Evolutionary conservation across 164 flowering plant species (phyloP), one percentile per base, ranked within the genome.

Genomic region (Macadamia tetraphylla): DNA sequence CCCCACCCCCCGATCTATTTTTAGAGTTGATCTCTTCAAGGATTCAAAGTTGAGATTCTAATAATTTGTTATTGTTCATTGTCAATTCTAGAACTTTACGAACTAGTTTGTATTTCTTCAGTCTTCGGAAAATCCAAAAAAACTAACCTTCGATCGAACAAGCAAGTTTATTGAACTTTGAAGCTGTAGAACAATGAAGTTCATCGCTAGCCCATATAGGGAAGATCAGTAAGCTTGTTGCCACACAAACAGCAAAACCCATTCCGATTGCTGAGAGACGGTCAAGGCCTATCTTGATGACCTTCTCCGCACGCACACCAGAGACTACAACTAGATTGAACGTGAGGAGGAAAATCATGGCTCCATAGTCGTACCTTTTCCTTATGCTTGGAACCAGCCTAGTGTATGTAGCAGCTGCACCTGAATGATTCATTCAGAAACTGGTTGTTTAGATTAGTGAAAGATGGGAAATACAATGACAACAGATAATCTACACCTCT

Each of bases 181-280:
- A 76, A 53, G 78, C 82, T 0, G 71, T 62, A 35, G 89, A 85
- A 43, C 63, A 62, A 73, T 88, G 98, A 42, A 90, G 86, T 65
- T 92, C 90, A 72, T 92, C 88, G 46, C 98, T 75, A 62, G 92
- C 86, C 92, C 91, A 90, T 1, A 81, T 73, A 9, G 98, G 98
- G 70, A 75, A 88, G 29, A 86, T 49, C 12, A 87, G 60, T 31
- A 90, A 77, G 75, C 87, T 92, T 3, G 70, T 79, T 70, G 80
- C 79, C 18, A 92, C 73, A 81, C 89, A 82, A 62, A 92, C 56
- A 6, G 56, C 70, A 40, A 90, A 92, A 4, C 98, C 98, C 69
- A 87, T 82, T 1, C 72, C 85, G 12, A 92, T 85, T 6, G 88
- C 83, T 0, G 77, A 35, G 11, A 92, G 83, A 9, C 98, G 88